These are phyloP conservation scores for Microstegium vimineum DNA, from an alignment of 176 grass and related monocot genomes.

Conservation along the genomic window DNA sequence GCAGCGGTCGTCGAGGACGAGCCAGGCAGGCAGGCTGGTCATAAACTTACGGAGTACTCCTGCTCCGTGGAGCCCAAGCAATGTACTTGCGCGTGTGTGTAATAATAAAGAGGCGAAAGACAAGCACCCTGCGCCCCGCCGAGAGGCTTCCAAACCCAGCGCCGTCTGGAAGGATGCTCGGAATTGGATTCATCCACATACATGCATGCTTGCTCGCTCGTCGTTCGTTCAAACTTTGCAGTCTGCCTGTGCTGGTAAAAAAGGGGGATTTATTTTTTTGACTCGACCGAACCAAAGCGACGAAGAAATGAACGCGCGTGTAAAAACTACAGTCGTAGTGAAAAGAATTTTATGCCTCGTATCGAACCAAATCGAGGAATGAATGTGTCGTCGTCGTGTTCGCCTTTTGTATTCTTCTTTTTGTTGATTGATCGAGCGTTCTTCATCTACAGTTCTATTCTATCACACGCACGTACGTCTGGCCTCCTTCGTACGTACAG, in stretches of 20 bases:
- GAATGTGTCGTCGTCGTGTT: neutral
- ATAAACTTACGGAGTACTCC: too few relatives aligned
- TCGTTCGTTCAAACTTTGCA: constrained; percentile 1
- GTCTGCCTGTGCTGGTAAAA: neutral
- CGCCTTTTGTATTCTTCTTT: neutral
- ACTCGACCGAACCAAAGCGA: neutral
- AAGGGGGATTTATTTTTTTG: neutral
- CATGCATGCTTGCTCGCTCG: neutral
- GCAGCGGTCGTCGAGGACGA: neutral
- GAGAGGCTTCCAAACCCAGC: neutral
- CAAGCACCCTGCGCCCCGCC: neutral
- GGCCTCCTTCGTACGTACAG: too few relatives aligned
- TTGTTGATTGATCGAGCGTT: too few relatives aligned
- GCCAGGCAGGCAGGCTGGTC: neutral
- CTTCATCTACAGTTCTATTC: too few relatives aligned
- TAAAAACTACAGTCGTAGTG: too few relatives aligned
- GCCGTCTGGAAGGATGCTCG: neutral
- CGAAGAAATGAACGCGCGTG: neutral
- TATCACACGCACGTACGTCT: too few relatives aligned
- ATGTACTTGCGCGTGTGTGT: neutral
- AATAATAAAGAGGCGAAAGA: neutral
- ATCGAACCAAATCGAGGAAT: neutral
- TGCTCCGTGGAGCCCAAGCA: constrained; percentile 17
- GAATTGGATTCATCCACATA: neutral
- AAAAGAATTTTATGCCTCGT: neutral